Conservation (phyloP, 1,284 basidiomycete genomes). For the Athelia sp. region DNA sequence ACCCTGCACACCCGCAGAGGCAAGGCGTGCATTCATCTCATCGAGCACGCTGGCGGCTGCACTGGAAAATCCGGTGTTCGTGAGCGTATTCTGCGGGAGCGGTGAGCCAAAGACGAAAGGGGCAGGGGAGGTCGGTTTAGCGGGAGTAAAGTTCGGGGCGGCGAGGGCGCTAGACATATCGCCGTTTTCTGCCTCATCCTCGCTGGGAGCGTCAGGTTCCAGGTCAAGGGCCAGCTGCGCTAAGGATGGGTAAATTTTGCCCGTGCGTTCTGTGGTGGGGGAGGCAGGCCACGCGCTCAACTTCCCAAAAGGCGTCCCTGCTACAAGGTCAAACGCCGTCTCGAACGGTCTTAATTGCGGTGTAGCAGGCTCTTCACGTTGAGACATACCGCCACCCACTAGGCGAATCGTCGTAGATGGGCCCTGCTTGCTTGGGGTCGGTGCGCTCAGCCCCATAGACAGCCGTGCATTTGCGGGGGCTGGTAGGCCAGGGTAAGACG, state of each 20-base stretch:
- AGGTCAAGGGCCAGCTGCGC: conserved; percentile 35
- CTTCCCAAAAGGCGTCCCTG: conserved; percentile 39
- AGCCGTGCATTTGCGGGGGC: conserved; percentile 54
- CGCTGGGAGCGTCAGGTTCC: too few species aligned
- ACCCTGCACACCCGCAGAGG: conserved; percentile 37
- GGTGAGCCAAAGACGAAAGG: conserved; percentile 75
- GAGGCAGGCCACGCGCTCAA: conserved; percentile 41
- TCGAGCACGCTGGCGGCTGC: conserved; percentile 63
- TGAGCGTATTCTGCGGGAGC: conserved; percentile 49
- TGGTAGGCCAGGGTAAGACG: conserved; percentile 48
- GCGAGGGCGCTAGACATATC: conserved; percentile 28
- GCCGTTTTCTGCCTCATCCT: too few species aligned
- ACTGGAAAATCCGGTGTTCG: conserved; percentile 55
- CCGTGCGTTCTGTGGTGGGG: conserved; percentile 22
- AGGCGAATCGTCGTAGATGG: conserved; percentile 61
- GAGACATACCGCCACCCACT: conserved; percentile 30
- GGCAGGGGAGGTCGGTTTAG: conserved; percentile 16
- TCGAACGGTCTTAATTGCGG: conserved; percentile 59
- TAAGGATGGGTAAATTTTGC: conserved; percentile 43
- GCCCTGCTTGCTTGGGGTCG: conserved; percentile 28
- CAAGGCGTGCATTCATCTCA: conserved; percentile 73
- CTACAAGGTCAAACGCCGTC: conserved; percentile 61
- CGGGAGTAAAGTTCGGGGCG: conserved; percentile 7
- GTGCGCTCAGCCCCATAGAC: conserved; percentile 38
- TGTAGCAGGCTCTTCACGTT: conserved; percentile 30